Evolutionary conservation across 1,139 yeast species (phyloP), one percentile per base, ranked within the genome.

Genomic region (Pichia sp.): DNA sequence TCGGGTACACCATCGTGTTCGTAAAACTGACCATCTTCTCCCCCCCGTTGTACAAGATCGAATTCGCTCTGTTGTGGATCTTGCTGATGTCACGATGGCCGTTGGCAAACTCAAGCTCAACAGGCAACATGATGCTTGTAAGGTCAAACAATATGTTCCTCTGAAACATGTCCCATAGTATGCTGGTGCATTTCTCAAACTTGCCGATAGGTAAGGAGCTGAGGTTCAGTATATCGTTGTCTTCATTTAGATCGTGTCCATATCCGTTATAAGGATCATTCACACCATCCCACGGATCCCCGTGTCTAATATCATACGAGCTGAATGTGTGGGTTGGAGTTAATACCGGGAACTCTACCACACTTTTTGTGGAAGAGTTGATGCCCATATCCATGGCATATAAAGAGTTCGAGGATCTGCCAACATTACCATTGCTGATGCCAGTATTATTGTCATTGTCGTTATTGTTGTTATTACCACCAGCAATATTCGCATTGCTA

Each of bases 51-150:
- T 53, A 55, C 11, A 55, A 34, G 15, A 55, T 51, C 4, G 56
- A 43, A 29, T 55, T 41, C 8, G 58, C 56, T n/a, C 34, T 36
- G 13, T 29, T 49, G 38, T 55, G 58, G 15, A 52, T 43, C 8
- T 36, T 45, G 42, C 58, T 55, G 3, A 36, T 43, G 6, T 50
- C 48, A 29, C 45, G 26, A 32, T 49, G 58, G 13, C 59, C 60
- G 4, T 43, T 49, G 1, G 56, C 51, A 8, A 55, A 69, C 55
- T 80, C 84, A 16, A 73, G 63, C 53, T 84, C 87, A 29, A 85
- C 62, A 0, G 90, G 90, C 43, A 82, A 62, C 54, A 85, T 76
- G 0, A 82, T 76, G 0, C 86, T 85, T 54, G 81, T 78, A 43
- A 84, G 70, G 62, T 83, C 82, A 52, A 82, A 83, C 52, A 80